Evolutionary conservation across 805 yeast species (phyloP).

Genomic region (Candida xiaguanensis): DNA sequence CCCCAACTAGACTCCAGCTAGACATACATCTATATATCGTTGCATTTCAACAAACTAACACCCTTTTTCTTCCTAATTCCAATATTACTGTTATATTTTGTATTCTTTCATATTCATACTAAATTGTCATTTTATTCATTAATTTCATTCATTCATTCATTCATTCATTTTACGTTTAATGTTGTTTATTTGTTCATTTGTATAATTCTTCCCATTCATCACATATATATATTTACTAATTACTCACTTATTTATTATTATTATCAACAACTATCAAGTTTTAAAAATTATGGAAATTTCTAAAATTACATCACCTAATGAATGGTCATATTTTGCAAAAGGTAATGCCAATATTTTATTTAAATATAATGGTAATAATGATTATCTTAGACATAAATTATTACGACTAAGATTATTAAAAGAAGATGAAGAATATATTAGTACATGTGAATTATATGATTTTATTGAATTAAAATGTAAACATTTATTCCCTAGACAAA

Average conservation of each 20-base stretch:
- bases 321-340: conserved; percentile 44
- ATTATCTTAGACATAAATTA: conserved; percentile 31
- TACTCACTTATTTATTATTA: neutral
- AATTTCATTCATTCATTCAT: too few relatives aligned
- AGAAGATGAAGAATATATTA: conserved; percentile 31
- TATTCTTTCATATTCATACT: too few relatives aligned
- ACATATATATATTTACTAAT: neutral
- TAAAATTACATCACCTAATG: conserved; percentile 28
- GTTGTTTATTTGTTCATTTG: too few relatives aligned
- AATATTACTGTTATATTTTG: too few relatives aligned
- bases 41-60: too few relatives aligned
- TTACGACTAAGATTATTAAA: conserved; percentile 35
- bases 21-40: too few relatives aligned
- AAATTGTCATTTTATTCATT: too few relatives aligned
- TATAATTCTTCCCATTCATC: too few relatives aligned
- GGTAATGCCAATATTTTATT: conserved; percentile 51
- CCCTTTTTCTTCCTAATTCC: too few relatives aligned
- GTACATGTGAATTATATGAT: conserved; percentile 38
- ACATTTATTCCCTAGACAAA: conserved; percentile 25
- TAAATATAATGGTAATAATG: conserved; percentile 33
- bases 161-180: too few relatives aligned
- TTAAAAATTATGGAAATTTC: conserved; percentile 36
- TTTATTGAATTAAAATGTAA: conserved; percentile 36
- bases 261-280: too few relatives aligned
- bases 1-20: too few relatives aligned